Evolutionary conservation across 345 rosid species (phyloP), one percentile per base, ranked within the genome.

Genomic region (Hypericum androsaemum): DNA sequence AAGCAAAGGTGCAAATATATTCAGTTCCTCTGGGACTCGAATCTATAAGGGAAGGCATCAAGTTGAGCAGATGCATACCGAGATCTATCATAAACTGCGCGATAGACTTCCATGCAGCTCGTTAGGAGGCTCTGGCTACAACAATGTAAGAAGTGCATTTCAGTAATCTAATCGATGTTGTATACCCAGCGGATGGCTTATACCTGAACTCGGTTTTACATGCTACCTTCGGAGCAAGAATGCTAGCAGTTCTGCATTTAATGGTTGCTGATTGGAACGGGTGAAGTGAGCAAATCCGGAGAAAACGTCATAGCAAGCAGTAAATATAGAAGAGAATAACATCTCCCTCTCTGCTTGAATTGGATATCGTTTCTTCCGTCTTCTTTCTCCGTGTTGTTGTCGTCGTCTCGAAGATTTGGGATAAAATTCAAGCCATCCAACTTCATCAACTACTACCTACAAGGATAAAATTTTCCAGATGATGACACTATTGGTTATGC

Each of bases 261-360:
- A 56, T 32, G 80, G 72, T 46, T 70, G 78, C 64, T 73, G 79
- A 45, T 73, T 61, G 14, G 84, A 80, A 39, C 77, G 77, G 66
- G 70, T 67, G 60, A 80, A 80, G 74, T 77, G 80, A 40, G 86
- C 90, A 43, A 80, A 78, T 47, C 84, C 90, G 10, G 82, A 83
- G 67, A 77, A 83, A 60, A 78, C 79, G 47, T 83, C 86, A 65
- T 83, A 80, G 72, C 90, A 77, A 67, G 71, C 67, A 28, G 86
- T 72, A 56, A 80, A 80, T 35, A 80, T 72, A 11, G 69, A 53
- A n/a, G 79, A 80, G 22, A 83, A 61, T 49, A 80, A 67, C 39
- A 83, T 78, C 61, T 80, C 86, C 58, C 74, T 74, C 77, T 80
- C 86, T 39, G 90, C 90, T 63, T 80, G 90, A 59, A 68, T 65